Base-by-base conservation (phyloP, 768 basidiomycete species). In the Serpula lacrymans region DNA sequence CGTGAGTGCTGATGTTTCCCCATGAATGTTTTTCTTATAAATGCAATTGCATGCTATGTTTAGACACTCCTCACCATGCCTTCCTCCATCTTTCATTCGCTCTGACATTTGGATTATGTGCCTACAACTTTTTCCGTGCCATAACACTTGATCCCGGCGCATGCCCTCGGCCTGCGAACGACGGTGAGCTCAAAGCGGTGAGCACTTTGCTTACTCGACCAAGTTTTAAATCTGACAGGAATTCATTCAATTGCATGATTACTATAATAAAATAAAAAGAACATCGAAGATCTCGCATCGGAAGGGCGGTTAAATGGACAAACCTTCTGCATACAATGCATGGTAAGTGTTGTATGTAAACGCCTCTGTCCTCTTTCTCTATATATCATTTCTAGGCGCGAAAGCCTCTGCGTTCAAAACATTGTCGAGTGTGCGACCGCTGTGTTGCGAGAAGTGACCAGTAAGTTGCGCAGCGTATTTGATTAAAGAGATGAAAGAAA, bases 281-380 rank as follows among this genome's bases (percentile, higher is more conserved):
- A 89, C 26, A 84, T 99, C 34, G 94, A 97, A 58, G 89, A 92
- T 21, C 69, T 98, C 13, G 89, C 93, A 11, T 84, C 85, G 8
- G 80, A 84, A 55, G 91, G 93, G 12, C 72, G 85, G 13, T 67
- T 99, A 20, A 98, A 97, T 58, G 94, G 95, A 1, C 92, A 93
- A 59, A 92, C 92, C 8, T 98, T 98, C 62, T 98, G 96, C 55
- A 85, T 99, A 37, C 79, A 84, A 44, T 98, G 95, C 65, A 91
- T 98, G 91, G 86, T 84, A 47, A 34, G 78, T 34, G 3, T 14
- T 12, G n/a, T 53, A 14, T 6, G 5, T 22, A 18, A 12, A 16
- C 11, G 25, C 14, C 23, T 20, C 23, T 10, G 5, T 4, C 14
- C 14, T 10, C 3, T 12, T 5, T 22, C 10, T 24, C 32, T 4